Evolutionary conservation across 371 early-diverging fungal species (phyloP).

Genomic region (Neoconidiobolus thromboides): DNA sequence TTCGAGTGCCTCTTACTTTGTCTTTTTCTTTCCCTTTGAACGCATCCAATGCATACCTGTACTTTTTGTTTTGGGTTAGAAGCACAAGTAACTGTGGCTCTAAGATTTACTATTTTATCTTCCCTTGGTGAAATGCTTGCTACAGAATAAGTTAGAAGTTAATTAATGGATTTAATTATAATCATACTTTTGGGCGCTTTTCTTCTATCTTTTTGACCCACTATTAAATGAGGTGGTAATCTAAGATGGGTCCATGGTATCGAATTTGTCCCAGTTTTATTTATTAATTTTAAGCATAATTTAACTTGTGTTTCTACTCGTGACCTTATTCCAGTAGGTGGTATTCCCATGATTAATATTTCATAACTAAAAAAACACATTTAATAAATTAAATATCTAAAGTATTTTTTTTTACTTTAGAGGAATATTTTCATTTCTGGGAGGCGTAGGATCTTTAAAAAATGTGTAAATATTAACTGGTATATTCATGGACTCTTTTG

Average conservation of each 20-base stretch:
- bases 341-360: conserved; percentile 26
- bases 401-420: too few species aligned
- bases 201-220: conserved; percentile 37
- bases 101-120: conserved; percentile 35
- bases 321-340: conserved; percentile 65
- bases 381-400: too few species aligned
- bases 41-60: conserved; percentile 64
- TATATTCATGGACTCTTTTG: too few species aligned
- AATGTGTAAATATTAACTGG: too few species aligned
- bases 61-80: conserved; percentile 61
- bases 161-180: too few species aligned
- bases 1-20: neutral
- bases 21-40: conserved; percentile 27
- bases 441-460: too few species aligned
- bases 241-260: conserved; percentile 65
- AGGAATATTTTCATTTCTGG: too few species aligned
- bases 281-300: conserved; percentile 64
- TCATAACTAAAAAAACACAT: too few species aligned
- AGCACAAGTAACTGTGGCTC: conserved; percentile 67
- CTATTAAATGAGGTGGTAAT: conserved; percentile 66
- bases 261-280: conserved; percentile 55
- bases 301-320: conserved; percentile 89
- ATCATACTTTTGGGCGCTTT: conserved; percentile 7
- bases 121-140: conserved; percentile 6
- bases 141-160: too few species aligned